Evolutionary conservation across 176 grass and related monocot species (phyloP).

Genomic region (Triticum monococcum): DNA sequence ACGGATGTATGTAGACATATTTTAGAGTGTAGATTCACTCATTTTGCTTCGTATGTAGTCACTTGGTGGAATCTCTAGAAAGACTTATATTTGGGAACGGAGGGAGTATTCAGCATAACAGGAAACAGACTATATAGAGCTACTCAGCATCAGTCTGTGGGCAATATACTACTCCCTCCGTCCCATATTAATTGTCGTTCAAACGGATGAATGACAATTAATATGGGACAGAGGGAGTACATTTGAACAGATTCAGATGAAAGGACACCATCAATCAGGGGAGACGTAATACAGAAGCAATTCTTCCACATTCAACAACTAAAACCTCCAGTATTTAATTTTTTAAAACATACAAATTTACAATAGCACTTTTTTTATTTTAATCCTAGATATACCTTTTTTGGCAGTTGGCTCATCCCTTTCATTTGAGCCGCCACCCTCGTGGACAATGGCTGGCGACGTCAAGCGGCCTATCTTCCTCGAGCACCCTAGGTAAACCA

Average conservation of each 20-base stretch:
- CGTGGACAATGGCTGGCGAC: not conserved
- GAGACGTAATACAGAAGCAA: not conserved
- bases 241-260: not conserved
- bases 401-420: not conserved
- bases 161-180: not conserved
- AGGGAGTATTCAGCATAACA: not conserved
- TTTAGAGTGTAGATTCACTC: too few relatives aligned
- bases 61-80: too few relatives aligned
- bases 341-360: too few relatives aligned
- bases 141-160: not conserved
- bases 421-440: not conserved
- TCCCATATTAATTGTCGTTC: too few relatives aligned
- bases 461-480: slow-evolving; percentile 38
- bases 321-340: too few relatives aligned
- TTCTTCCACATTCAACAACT: not conserved
- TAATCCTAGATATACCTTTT: slow-evolving; percentile 20
- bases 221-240: too few relatives aligned
- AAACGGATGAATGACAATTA: too few relatives aligned
- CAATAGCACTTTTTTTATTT: not conserved
- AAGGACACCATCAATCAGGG: not conserved
- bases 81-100: too few relatives aligned
- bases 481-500: not conserved
- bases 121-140: not conserved
- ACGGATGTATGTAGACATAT: too few relatives aligned
- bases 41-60: too few relatives aligned